A percentile compares a stretch with the other conserved stretches of the same genome.
These are phyloP conservation scores for Raphidocelis subcapitata DNA, from an alignment of 139 green algal species.

Conservation along the genomic window DNA sequence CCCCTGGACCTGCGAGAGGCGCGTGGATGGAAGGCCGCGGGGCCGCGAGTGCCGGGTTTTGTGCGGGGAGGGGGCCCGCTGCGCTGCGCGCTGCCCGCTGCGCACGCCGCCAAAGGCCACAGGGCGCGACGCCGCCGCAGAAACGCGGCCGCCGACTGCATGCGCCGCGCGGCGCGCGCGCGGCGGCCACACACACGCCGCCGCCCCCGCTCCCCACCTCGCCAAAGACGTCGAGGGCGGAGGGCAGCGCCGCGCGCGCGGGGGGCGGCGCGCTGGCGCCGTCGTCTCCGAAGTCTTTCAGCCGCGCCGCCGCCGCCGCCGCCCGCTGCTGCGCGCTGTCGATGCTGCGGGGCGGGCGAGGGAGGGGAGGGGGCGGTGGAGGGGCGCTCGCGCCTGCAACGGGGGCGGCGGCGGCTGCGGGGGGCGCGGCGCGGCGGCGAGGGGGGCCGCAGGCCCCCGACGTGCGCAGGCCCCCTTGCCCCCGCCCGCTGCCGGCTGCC, in stretches of 20 bases:
- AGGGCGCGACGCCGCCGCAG: neutral
- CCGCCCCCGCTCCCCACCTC: conserved; percentile 15
- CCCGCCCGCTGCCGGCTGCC: too few species aligned
- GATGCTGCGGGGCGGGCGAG: conserved; percentile 10
- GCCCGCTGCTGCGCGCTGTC: conserved; percentile 29
- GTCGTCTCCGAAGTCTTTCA: conserved; percentile 30
- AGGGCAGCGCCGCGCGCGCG: conserved; percentile 5
- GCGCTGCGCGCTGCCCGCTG: neutral
- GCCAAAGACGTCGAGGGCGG: conserved; percentile 35
- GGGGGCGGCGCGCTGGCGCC: neutral
- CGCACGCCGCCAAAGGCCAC: neutral
- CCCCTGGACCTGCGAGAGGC: conserved; percentile 28
- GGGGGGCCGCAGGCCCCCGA: too few species aligned
- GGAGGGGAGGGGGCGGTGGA: neutral
- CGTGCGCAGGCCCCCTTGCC: too few species aligned
- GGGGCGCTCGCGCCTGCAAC: neutral
- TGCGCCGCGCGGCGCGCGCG: too few species aligned
- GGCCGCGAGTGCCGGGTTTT: too few species aligned
- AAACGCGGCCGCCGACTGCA: too few species aligned
- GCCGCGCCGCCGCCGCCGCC: conserved; percentile 24
- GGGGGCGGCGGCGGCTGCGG: neutral
- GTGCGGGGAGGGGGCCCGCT: too few species aligned
- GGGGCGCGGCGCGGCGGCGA: too few species aligned
- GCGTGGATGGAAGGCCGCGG: too few species aligned
- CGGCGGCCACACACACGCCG: too few species aligned